Evolutionary conservation across 2,329 filamentous ascomycete species (phyloP).

Genomic region (Fusarium piperis): DNA sequence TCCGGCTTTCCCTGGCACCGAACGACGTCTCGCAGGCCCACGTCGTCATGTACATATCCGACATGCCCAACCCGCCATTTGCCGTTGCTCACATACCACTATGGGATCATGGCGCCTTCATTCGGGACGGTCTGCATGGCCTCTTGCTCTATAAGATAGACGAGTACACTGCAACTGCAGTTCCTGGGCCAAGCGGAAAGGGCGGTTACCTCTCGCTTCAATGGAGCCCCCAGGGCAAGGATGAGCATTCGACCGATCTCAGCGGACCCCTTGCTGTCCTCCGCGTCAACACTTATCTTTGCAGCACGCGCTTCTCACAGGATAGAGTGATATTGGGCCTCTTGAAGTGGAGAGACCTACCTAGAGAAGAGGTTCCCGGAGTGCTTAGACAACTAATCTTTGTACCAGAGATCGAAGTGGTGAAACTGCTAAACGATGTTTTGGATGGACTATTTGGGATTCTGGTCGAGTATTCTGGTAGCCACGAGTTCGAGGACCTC

Average conservation of each 20-base stretch:
- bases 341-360: slow-evolving; percentile 84
- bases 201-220: slow-evolving; percentile 88
- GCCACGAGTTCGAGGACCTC: slow-evolving; percentile 90
- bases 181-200: slow-evolving; percentile 71
- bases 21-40: slow-evolving; percentile 85
- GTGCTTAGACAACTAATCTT: slow-evolving; percentile 87
- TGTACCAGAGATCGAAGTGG: slow-evolving; percentile 96
- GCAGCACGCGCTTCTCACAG: slow-evolving; percentile 94
- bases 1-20: slow-evolving; percentile 81
- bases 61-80: slow-evolving; percentile 88
- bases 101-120: slow-evolving; percentile 92
- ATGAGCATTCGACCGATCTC: slow-evolving; percentile 76
- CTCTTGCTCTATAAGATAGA: slow-evolving; percentile 91
- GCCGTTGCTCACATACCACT: slow-evolving; percentile 92
- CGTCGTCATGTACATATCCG: slow-evolving; percentile 88
- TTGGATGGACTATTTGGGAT: slow-evolving; percentile 93
- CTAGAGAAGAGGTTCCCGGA: slow-evolving; percentile 75
- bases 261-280: slow-evolving; percentile 85
- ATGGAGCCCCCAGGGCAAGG: slow-evolving; percentile 76
- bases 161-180: slow-evolving; percentile 80
- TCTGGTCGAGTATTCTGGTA: slow-evolving; percentile 88
- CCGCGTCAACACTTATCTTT: slow-evolving; percentile 83
- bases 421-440: slow-evolving; percentile 90
- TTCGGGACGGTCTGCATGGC: slow-evolving; percentile 83
- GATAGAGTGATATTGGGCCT: slow-evolving; percentile 86